Evolutionary conservation across 1,284 basidiomycete genomes (phyloP).

Genomic region (Trichosporon sp.): DNA sequence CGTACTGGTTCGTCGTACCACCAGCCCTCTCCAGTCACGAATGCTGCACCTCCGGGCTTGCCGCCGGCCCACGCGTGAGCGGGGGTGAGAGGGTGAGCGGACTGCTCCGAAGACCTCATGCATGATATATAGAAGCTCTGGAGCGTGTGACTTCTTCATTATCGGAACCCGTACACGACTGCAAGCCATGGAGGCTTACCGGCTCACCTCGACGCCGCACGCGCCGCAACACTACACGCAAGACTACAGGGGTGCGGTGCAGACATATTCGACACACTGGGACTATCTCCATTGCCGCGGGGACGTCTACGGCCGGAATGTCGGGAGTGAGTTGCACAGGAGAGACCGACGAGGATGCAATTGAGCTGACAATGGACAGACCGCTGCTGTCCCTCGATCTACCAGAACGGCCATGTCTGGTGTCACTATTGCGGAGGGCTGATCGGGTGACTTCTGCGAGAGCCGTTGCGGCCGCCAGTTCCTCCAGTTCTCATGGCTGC

Average conservation of each 20-base stretch:
- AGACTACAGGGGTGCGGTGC: neutral
- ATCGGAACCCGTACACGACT: neutral
- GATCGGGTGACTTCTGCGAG: neutral
- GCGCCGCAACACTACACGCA: neutral
- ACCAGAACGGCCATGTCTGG: slow-evolving; percentile 11
- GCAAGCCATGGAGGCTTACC: neutral
- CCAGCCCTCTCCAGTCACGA: neutral
- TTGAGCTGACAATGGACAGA: neutral
- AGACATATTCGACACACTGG: neutral
- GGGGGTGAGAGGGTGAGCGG: neutral
- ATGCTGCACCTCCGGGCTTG: neutral
- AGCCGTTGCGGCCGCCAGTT: too few species aligned
- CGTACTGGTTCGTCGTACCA: neutral
- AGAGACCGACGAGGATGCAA: too few species aligned
- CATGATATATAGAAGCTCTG: neutral
- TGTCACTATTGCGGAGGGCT: slow-evolving; percentile 14
- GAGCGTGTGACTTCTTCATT: neutral
- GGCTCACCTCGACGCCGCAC: neutral
- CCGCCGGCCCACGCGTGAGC: neutral
- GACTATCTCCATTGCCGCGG: slow-evolving; percentile 8
- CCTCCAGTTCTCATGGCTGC: too few species aligned
- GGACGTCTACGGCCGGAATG: neutral
- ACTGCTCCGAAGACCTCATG: neutral
- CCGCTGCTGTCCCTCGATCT: slow-evolving; percentile 5
- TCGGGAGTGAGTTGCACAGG: slow-evolving; percentile 1